Conservation (phyloP, 164 flowering plant species). For the Stephania cephalantha region DNA sequence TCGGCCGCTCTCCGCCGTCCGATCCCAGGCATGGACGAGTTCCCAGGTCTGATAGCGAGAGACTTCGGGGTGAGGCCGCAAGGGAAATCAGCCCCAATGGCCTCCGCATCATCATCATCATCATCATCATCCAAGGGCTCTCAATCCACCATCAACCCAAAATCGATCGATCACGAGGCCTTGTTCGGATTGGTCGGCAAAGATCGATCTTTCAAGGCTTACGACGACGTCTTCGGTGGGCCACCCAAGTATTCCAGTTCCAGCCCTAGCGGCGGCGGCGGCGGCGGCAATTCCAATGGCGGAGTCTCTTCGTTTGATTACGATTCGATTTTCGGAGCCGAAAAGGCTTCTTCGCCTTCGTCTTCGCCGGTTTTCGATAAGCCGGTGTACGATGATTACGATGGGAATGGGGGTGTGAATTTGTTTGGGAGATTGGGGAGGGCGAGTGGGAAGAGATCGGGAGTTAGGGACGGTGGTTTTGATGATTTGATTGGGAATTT, state of each 20-base stretch:
- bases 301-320: conserved; percentile 29
- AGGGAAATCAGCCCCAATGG: conserved; percentile 73
- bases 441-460: no score
- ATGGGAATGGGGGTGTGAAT: conserved; percentile 29
- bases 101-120: conserved; percentile 3
- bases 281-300: neutral
- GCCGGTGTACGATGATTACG: conserved; percentile 63
- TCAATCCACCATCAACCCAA: conserved; percentile 9
- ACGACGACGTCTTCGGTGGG: conserved; percentile 45
- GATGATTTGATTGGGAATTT: no score
- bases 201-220: conserved; percentile 13
- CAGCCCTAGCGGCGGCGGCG: no score
- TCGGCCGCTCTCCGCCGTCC: neutral
- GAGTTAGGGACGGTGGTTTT: no score
- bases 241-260: conserved; percentile 26
- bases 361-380: conserved; percentile 48
- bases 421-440: no score
- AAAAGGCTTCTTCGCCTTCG: conserved; percentile 24
- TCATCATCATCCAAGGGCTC: conserved; percentile 25
- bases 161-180: conserved; percentile 31
- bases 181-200: conserved; percentile 15
- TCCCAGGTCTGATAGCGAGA: conserved; percentile 43
- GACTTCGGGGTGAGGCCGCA: conserved; percentile 61
- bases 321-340: conserved; percentile 40
- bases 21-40: conserved; percentile 43